These are phyloP conservation scores for Neopestalotiopsis sp. DNA, from an alignment of 2,329 filamentous ascomycete genomes.

Conservation along the genomic window DNA sequence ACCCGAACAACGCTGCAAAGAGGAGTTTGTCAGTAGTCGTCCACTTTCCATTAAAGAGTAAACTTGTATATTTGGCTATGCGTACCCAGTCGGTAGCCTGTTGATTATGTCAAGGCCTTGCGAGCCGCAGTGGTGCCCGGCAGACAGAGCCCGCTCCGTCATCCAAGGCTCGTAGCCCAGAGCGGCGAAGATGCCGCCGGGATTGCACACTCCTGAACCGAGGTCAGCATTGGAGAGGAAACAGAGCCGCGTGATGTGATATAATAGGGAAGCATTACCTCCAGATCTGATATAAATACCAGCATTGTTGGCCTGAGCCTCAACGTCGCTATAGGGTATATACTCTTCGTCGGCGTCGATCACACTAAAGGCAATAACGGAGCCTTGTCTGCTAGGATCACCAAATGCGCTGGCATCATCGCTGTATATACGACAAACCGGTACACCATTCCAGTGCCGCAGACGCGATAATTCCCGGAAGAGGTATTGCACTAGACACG, in stretches of 20 bases:
- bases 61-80: constrained; percentile 13
- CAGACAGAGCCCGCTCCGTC: constrained; percentile 57
- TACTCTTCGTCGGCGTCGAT: constrained; percentile 54
- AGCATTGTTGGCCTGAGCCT: constrained; percentile 58
- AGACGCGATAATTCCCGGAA: constrained; percentile 53
- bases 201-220: constrained; percentile 50
- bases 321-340: constrained; percentile 63
- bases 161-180: constrained; percentile 58
- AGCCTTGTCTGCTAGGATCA: constrained; percentile 59
- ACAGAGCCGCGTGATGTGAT: too few relatives aligned
- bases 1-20: constrained; percentile 58
- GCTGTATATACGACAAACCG: constrained; percentile 60
- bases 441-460: constrained; percentile 56
- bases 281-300: constrained; percentile 67
- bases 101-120: constrained; percentile 58
- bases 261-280: constrained; percentile 32
- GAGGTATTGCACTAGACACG: constrained; percentile 54
- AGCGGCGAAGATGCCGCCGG: constrained; percentile 51
- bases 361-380: constrained; percentile 69
- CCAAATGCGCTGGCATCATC: constrained; percentile 53
- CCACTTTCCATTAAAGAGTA: constrained; percentile 4
- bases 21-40: background rate
- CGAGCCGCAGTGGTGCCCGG: constrained; percentile 62
- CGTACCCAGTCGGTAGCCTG: constrained; percentile 58
- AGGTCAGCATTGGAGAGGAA: too few relatives aligned